Evolutionary conservation across 129 eudicot species (phyloP), one percentile per base, ranked within the genome.

Genomic region (Centaurea solstitialis): DNA sequence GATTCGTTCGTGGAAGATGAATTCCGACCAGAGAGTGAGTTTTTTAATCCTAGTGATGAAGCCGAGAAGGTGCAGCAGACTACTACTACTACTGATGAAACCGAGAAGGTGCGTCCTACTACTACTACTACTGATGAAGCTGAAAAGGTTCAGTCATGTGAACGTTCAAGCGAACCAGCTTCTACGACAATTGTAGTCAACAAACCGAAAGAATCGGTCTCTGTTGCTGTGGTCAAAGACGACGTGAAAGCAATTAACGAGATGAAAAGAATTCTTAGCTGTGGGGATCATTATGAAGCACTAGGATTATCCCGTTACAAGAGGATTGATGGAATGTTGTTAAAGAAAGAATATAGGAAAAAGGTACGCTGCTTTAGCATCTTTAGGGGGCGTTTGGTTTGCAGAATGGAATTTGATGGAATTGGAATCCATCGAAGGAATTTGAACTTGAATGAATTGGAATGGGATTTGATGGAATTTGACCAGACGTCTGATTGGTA

Each of bases 261-360:
- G 93, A 94, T 94, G 97, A 81, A 88, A 81, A 85, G 93, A 69
- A 92, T 94, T 53, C 74, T 89, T 65, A 73, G 84, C 39, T 83
- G 94, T 79, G 78, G 66, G 68, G 88, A 94, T 88, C 98, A 94
- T 83, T 94, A 94, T 73, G 98, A 94, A 81, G 97, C 90, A 1
- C 78, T 94, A 43, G 98, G 96, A 68, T 84, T 94, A 81, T 90
- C 88, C 11, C 92, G 91, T 23, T 86, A 87, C 68, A 89, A 85
- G 88, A 92, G 85, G 81, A 89, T 94, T 80, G 98, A 94, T 78
- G 80, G 78, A 12, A 23, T 78, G 2, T 71, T 90, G 62, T 85
- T 94, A 86, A 94, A 90, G 87, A 94, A 92, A 84, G 98, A 94
- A 83, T 94, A 94, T 80, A 84, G 93, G 73, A 94, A 90, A 80